These are phyloP conservation scores for Termitomyces sp. DNA, from an alignment of 768 basidiomycete genomes.

Conservation along the genomic window DNA sequence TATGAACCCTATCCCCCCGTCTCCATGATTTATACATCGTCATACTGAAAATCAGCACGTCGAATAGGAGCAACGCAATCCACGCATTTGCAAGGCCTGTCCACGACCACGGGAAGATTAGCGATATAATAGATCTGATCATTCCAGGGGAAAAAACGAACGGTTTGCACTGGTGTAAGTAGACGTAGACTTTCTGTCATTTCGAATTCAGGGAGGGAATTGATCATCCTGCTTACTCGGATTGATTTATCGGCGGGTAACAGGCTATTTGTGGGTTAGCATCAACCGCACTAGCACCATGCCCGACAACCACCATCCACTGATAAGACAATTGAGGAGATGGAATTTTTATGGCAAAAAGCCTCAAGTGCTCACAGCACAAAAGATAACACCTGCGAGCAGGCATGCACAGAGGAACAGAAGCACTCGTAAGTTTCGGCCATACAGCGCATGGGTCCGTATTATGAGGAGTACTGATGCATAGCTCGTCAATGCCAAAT, in stretches of 20 bases:
- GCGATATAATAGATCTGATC: not conserved
- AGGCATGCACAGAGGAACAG: conserved; percentile 21
- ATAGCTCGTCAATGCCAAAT: not conserved
- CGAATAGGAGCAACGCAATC: conserved; percentile 35
- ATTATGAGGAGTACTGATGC: conserved; percentile 31
- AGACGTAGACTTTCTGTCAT: not conserved
- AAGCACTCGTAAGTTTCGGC: conserved; percentile 24
- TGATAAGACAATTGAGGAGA: not conserved
- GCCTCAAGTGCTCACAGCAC: not conserved
- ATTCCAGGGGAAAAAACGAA: not conserved
- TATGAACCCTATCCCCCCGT: conserved; percentile 1
- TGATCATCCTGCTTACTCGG: not conserved
- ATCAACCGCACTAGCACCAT: not conserved
- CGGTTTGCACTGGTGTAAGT: not conserved
- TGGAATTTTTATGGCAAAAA: not conserved
- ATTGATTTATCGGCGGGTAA: not conserved
- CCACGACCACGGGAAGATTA: not conserved
- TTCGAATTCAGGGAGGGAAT: not conserved
- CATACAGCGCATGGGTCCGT: conserved; percentile 40
- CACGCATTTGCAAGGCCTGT: conserved; percentile 33
- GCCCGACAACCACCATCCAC: not conserved
- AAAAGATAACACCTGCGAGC: conserved; percentile 20
- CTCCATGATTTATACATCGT: conserved; percentile 33
- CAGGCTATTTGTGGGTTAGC: not conserved
- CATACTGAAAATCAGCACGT: conserved; percentile 34